phyloP scores from a whole-genome alignment of 1,284 basidiomycete genomes.

The Boletellus deceptivus region DNA sequence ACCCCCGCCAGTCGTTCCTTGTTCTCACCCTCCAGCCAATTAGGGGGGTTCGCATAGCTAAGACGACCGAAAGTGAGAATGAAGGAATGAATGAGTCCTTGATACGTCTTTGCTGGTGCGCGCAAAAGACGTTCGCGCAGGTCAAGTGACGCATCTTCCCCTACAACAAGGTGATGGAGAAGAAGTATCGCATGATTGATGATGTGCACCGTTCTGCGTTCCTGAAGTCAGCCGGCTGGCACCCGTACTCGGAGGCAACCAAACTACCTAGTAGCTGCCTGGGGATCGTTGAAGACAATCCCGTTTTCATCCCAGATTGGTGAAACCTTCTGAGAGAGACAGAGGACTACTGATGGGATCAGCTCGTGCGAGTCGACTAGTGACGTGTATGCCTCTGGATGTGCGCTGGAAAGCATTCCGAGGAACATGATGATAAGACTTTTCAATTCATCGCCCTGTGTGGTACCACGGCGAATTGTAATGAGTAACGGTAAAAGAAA shows the following conservation, averaged over 20 bases:
- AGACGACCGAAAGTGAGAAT: constrained; percentile 73
- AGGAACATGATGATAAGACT: constrained; percentile 54
- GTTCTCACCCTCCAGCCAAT: constrained; percentile 51
- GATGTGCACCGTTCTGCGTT: constrained; percentile 46
- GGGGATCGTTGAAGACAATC: constrained; percentile 39
- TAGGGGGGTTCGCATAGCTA: constrained; percentile 67
- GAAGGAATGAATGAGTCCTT: constrained; percentile 73
- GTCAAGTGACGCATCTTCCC: constrained; percentile 43
- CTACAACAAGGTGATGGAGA: constrained; percentile 59
- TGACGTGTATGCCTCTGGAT: constrained; percentile 47
- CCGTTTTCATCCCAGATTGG: constrained; percentile 68
- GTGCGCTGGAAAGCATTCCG: constrained; percentile 51
- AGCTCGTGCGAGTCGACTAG: constrained; percentile 54
- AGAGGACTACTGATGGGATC: constrained; percentile 60
- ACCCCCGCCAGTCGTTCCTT: constrained; percentile 47
- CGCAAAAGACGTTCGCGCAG: constrained; percentile 55
- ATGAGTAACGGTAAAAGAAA: constrained; percentile 2
- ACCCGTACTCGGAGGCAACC: not conserved
- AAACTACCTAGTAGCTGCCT: constrained; percentile 39
- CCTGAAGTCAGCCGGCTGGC: constrained; percentile 6
- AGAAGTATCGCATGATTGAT: constrained; percentile 54
- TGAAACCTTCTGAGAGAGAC: constrained; percentile 49
- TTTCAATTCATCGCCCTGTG: constrained; percentile 46
- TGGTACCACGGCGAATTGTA: not conserved
- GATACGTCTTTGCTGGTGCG: constrained; percentile 53